Conservation (phyloP, 306 rosid genomes). For the Malus asiatica region DNA sequence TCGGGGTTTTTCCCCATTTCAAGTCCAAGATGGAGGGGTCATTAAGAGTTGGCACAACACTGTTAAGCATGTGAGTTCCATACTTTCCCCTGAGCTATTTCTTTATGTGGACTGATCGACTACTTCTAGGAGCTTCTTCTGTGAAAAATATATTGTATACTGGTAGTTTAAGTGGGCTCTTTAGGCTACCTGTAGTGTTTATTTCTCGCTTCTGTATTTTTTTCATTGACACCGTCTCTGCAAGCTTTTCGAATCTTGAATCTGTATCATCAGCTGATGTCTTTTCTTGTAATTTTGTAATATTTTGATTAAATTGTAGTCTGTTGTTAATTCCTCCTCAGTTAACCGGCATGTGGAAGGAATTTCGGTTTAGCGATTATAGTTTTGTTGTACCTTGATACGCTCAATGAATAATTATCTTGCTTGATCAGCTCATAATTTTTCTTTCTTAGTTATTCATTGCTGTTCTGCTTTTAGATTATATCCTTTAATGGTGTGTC, state of each 20-base stretch:
- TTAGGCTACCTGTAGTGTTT: constrained; percentile 30
- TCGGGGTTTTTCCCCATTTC: constrained; percentile 61
- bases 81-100: constrained; percentile 18
- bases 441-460: neutral
- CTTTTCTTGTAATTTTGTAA: constrained; percentile 40
- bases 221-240: constrained; percentile 24
- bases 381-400: constrained; percentile 15
- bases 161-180: constrained; percentile 29
- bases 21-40: constrained; percentile 92
- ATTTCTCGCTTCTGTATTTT: constrained; percentile 29
- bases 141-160: constrained; percentile 33
- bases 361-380: constrained; percentile 11
- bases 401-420: constrained; percentile 24
- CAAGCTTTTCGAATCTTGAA: constrained; percentile 9
- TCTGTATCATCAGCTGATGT: constrained; percentile 32
- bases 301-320: constrained; percentile 33
- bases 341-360: constrained; percentile 23
- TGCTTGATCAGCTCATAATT: constrained; percentile 3
- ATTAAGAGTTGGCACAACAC: constrained; percentile 25
- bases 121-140: constrained; percentile 25
- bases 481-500: neutral
- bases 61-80: constrained; percentile 22
- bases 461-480: neutral
- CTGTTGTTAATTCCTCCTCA: constrained; percentile 31
- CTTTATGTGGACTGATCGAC: constrained; percentile 11